Evolutionary conservation across 2,329 filamentous ascomycete species (phyloP), one percentile per base, ranked within the genome.

Genomic region (Aspergillus sergii): DNA sequence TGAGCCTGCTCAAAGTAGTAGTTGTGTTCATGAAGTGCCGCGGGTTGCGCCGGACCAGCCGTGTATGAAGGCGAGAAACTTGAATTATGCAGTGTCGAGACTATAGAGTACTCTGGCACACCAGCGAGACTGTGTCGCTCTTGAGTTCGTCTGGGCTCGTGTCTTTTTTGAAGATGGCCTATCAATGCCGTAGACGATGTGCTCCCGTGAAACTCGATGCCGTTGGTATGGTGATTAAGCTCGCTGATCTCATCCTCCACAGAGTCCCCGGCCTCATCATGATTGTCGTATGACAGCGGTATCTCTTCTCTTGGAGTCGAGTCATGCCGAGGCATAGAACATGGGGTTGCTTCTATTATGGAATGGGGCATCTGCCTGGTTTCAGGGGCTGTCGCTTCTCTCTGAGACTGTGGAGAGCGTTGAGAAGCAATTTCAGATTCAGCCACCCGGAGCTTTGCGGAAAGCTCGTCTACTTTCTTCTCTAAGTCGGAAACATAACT

Each of bases 201-300:
- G 62, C 78, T 81, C 4, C 82, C 82, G 62, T 84, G 81, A 43
- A 82, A 84, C 64, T 84, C 82, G 36, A 82, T 77, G 59, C 77
- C 79, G 32, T 77, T 78, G 0, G 81, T 84, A 51, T 82, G 80
- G 12, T 74, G 74, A 61, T 83, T 83, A 43, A 82, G 72, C 32
- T 81, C 80, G 4, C 75, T 78, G 46, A 83, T 75, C 58, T 82
- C 80, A 26, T 80, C 75, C 56, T 66, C 75, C 23, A 63, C 62
- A 26, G 69, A 70, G 10, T 75, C 75, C 1, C 68, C 63, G 0
- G 69, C 68, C n/a, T 70, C 69, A 4, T 72, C 69, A 3, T 70
- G 56, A 60, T 65, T 32, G 0, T 72, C 69, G 12, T 61, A 66
- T 16, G 65, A n/a, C 21, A 62, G 11, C 12, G 59, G 69, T 34